phyloP scores from a whole-genome alignment of 2,329 filamentous ascomycete species.

The Onygena corvina region DNA sequence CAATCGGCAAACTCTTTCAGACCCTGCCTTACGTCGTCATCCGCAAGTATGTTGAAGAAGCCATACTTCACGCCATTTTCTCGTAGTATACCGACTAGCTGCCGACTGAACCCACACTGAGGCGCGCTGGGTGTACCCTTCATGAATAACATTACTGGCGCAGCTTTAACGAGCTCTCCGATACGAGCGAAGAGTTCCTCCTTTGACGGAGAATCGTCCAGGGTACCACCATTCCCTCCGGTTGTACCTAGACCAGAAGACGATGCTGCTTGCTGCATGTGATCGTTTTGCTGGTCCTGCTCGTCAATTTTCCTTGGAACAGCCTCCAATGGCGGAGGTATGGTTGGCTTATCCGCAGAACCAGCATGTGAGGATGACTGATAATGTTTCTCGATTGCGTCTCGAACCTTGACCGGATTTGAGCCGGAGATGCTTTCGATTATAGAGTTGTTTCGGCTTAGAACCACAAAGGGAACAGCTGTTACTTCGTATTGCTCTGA shows the following conservation, averaged over 20 bases:
- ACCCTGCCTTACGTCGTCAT: constrained; percentile 92
- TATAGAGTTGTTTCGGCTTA: constrained; percentile 61
- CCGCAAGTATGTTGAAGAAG: constrained; percentile 97
- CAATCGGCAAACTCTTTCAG: constrained; percentile 97
- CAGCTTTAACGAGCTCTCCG: constrained; percentile 77
- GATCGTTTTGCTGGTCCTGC: constrained; percentile 18
- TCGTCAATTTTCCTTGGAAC: constrained; percentile 25
- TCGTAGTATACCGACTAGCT: constrained; percentile 72
- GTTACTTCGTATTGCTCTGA: constrained; percentile 89
- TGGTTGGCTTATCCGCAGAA: constrained; percentile 26
- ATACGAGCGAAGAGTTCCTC: constrained; percentile 77
- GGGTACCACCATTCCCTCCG: constrained; percentile 9
- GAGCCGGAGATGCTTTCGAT: constrained; percentile 81
- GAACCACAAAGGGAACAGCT: constrained; percentile 81
- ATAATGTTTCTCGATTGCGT: constrained; percentile 73
- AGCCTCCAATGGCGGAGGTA: constrained; percentile 31
- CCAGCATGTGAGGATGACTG: constrained; percentile 32
- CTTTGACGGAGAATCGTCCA: constrained; percentile 45
- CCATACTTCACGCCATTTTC: constrained; percentile 91
- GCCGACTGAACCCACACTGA: constrained; percentile 85
- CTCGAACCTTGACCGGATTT: constrained; percentile 72
- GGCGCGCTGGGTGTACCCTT: constrained; percentile 83
- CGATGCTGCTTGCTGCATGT: constrained; percentile 16
- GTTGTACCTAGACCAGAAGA: constrained; percentile 21
- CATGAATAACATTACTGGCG: constrained; percentile 98